phyloP scores from a whole-genome alignment of 2,329 filamentous ascomycete species.

The Keithomyces neogunnii region DNA sequence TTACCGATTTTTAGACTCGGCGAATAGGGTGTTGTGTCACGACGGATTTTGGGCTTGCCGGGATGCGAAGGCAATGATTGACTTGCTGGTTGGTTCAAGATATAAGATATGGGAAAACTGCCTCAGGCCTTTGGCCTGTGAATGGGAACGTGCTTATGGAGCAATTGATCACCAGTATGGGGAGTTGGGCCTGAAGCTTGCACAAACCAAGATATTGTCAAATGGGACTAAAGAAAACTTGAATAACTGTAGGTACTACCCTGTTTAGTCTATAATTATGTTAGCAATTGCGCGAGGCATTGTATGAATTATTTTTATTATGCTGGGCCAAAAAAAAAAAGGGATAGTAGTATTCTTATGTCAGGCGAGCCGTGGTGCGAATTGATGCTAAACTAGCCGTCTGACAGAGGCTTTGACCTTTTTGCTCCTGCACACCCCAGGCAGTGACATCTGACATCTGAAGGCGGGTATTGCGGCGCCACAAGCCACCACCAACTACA shows the following conservation, averaged over 20 bases:
- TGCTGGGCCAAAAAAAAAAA: too few relatives aligned
- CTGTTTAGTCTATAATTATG: background rate
- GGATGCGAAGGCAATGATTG: background rate
- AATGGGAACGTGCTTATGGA: background rate
- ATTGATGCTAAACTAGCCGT: too few relatives aligned
- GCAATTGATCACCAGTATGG: background rate
- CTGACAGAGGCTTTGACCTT: too few relatives aligned
- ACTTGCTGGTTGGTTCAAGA: background rate
- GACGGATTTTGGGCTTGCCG: background rate
- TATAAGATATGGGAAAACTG: background rate
- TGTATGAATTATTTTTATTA: conserved; percentile 3
- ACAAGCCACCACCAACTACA: too few relatives aligned
- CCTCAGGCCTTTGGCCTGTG: background rate
- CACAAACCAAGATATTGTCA: background rate
- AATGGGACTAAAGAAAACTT: background rate
- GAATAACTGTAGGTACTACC: background rate
- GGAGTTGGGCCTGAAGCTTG: conserved; percentile 2
- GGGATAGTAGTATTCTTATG: too few relatives aligned
- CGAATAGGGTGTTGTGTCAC: background rate
- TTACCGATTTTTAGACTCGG: conserved; percentile 58
- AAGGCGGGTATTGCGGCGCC: too few relatives aligned
- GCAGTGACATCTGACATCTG: too few relatives aligned
- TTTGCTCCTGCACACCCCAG: too few relatives aligned
- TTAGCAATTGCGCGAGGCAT: conserved; percentile 1
- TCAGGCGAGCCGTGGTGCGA: too few relatives aligned